These are phyloP conservation scores for Lagenidium sp. DNA, from an alignment of 352 stramenopile species.

Conservation along the genomic window DNA sequence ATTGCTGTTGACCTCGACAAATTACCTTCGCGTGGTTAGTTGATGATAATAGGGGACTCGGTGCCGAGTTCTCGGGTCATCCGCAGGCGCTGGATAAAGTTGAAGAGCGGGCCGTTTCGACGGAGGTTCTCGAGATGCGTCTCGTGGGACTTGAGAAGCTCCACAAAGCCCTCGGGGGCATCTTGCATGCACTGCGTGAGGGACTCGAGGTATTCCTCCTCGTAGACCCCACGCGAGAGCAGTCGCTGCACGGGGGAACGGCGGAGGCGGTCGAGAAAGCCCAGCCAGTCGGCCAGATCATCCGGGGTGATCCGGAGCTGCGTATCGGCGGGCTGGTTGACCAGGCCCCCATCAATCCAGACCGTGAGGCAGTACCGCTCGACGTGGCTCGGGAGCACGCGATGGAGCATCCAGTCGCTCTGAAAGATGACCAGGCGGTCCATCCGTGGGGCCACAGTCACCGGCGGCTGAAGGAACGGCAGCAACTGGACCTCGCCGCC, in stretches of 20 bases:
- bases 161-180: conserved; percentile 34
- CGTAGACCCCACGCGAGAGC: conserved; percentile 65
- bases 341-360: conserved; percentile 39
- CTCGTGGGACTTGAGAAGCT: conserved; percentile 59
- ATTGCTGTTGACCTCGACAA: too few species aligned
- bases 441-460: conserved; percentile 60
- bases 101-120: conserved; percentile 31
- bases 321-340: conserved; percentile 47
- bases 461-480: conserved; percentile 48
- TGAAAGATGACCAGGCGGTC: conserved; percentile 65
- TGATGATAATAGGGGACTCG: conserved; percentile 21
- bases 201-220: conserved; percentile 64
- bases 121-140: conserved; percentile 42
- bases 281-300: conserved; percentile 56
- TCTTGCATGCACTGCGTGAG: conserved; percentile 62
- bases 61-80: conserved; percentile 32
- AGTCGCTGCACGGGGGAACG: conserved; percentile 57
- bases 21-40: too few species aligned
- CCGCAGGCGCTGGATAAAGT: conserved; percentile 39
- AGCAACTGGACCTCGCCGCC: conserved; percentile 71
- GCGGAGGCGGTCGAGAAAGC: conserved; percentile 48
- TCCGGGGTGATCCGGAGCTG: conserved; percentile 53
- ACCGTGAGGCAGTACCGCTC: conserved; percentile 61
- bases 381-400: conserved; percentile 38
- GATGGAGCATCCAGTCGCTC: conserved; percentile 66